These are phyloP conservation scores for Hortaea sp. DNA, from an alignment of 2,329 filamentous ascomycete species.

Conservation along the genomic window DNA sequence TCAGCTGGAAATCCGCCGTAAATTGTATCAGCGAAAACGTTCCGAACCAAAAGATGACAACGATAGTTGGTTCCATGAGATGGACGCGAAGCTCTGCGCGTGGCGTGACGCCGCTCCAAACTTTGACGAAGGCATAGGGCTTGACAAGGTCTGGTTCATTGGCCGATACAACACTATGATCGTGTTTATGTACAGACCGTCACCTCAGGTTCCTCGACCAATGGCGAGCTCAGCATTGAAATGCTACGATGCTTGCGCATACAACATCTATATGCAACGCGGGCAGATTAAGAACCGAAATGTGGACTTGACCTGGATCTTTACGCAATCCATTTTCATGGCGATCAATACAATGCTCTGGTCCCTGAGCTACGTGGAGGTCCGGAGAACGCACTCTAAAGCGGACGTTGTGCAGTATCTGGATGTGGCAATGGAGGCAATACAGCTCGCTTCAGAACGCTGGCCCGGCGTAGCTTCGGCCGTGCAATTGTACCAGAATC, in stretches of 20 bases:
- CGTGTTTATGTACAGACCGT: constrained; percentile 78
- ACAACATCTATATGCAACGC: constrained; percentile 70
- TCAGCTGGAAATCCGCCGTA: constrained; percentile 78
- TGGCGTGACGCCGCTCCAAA: constrained; percentile 73
- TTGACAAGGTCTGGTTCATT: constrained; percentile 59
- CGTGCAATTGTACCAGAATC: constrained; percentile 73
- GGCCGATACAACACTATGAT: constrained; percentile 77
- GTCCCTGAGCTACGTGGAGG: constrained; percentile 77
- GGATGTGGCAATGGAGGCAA: constrained; percentile 63
- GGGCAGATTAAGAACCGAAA: constrained; percentile 67
- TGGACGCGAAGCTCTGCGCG: constrained; percentile 65
- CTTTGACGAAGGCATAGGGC: constrained; percentile 55
- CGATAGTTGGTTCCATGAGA: constrained; percentile 77
- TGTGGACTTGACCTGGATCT: constrained; percentile 88
- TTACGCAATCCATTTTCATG: constrained; percentile 82
- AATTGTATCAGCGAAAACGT: constrained; percentile 75
- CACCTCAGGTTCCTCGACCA: constrained; percentile 81
- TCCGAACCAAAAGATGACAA: constrained; percentile 65
- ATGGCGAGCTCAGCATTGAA: constrained; percentile 66
- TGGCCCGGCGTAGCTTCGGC: constrained; percentile 88
- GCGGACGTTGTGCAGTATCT: constrained; percentile 70
- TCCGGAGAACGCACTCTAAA: constrained; percentile 61
- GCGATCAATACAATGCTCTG: constrained; percentile 85
- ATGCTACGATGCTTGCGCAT: constrained; percentile 74
- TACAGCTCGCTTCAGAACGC: constrained; percentile 69